Conservation (phyloP, 208 protist genomes). For the Entamoeba dispar region DNA sequence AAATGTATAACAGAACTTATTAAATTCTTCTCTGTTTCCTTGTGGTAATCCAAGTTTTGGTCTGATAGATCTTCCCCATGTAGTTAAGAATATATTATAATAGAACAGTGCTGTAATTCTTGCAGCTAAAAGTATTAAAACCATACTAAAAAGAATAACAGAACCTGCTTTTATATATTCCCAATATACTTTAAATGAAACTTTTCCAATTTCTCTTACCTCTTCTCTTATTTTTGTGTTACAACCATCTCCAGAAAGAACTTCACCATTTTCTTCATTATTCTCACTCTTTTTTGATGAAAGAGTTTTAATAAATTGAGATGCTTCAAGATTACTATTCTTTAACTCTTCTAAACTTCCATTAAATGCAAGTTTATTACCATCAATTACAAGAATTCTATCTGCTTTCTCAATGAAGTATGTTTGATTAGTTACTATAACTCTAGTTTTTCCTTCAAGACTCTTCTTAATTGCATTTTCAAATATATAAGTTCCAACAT, state of each 20-base stretch:
- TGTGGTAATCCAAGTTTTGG: background rate
- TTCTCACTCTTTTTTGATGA: background rate
- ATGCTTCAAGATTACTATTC: background rate
- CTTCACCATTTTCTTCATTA: background rate
- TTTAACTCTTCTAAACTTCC: background rate
- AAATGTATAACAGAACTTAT: background rate
- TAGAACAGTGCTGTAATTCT: background rate
- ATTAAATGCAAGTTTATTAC: background rate
- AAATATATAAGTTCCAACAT: constrained; percentile 1
- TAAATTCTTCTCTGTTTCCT: background rate
- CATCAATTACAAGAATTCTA: background rate
- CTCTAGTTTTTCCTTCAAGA: background rate
- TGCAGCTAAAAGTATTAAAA: background rate
- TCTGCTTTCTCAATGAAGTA: background rate
- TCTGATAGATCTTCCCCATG: background rate
- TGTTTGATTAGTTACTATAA: background rate
- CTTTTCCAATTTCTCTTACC: background rate
- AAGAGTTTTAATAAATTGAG: background rate
- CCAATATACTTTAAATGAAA: background rate
- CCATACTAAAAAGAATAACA: background rate
- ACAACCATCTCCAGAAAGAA: background rate
- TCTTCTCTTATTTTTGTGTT: background rate
- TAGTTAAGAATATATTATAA: background rate
- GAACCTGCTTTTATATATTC: background rate
- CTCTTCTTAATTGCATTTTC: background rate